phyloP scores from a whole-genome alignment of 2,329 filamentous ascomycete genomes.

The Apiospora marii region DNA sequence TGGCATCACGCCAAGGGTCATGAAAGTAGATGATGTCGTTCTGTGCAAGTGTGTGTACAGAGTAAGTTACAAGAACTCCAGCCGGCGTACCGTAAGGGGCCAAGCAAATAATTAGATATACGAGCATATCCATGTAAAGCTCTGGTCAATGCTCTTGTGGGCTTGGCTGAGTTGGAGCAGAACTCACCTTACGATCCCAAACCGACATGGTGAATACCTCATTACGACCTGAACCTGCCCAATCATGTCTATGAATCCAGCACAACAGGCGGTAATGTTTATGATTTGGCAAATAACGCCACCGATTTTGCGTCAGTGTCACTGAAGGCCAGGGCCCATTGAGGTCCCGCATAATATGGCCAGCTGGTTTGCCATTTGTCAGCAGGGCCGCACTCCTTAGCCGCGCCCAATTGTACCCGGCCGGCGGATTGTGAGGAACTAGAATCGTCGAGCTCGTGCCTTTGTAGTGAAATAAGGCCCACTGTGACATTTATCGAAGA shows the following conservation, averaged over 20 bases:
- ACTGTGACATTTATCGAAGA: background rate
- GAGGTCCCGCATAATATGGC: background rate
- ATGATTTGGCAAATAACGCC: background rate
- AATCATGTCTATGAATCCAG: background rate
- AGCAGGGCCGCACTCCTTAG: background rate
- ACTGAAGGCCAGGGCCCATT: background rate
- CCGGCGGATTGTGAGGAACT: background rate
- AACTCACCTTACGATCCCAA: background rate
- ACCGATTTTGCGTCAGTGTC: background rate
- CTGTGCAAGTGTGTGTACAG: background rate
- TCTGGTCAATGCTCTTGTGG: background rate
- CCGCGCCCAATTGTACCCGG: background rate
- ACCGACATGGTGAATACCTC: background rate
- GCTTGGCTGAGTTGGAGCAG: too few relatives aligned
- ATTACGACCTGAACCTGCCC: background rate
- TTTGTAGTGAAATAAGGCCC: background rate
- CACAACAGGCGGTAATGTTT: background rate
- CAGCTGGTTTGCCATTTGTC: too few relatives aligned
- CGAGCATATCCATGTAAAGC: background rate
- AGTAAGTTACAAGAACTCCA: background rate
- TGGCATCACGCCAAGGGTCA: background rate
- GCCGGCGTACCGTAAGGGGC: background rate
- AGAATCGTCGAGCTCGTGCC: background rate
- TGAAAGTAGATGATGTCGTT: background rate
- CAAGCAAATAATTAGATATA: too few relatives aligned